phyloP scores from a whole-genome alignment of 176 grass and related monocot genomes.

The Themeda triandra region DNA sequence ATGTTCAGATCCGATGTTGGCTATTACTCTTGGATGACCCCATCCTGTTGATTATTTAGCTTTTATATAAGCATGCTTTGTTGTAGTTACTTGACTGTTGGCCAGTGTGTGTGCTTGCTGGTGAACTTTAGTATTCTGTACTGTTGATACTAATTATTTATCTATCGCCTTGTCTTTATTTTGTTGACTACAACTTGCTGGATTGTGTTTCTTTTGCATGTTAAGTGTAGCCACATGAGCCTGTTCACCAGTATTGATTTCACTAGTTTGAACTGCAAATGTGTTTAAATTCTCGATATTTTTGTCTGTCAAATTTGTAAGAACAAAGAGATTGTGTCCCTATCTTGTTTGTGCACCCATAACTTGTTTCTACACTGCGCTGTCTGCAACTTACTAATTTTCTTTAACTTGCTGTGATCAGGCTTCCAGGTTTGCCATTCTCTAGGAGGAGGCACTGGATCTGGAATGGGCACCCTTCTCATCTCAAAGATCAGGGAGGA shows the following conservation, averaged over 20 bases:
- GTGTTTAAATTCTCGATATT: too few species aligned
- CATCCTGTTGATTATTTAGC: slow-evolving; percentile 10
- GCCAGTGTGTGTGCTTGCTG: background rate
- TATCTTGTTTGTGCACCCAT: background rate
- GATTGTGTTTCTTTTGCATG: background rate
- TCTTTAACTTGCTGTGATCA: slow-evolving; percentile 18
- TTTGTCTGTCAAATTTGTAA: background rate
- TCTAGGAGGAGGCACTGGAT: slow-evolving; percentile 82
- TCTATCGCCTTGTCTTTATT: background rate
- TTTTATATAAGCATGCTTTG: slow-evolving; percentile 1
- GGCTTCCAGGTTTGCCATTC: slow-evolving; percentile 91
- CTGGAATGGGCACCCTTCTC: slow-evolving; percentile 84
- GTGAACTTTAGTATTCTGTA: background rate
- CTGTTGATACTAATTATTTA: background rate
- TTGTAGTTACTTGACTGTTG: slow-evolving; percentile 12
- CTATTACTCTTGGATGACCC: background rate
- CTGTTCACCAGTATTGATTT: background rate
- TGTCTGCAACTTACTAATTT: background rate
- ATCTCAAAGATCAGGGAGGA: slow-evolving; percentile 97
- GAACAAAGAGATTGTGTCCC: background rate
- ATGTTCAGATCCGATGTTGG: slow-evolving; percentile 13
- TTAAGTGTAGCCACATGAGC: background rate
- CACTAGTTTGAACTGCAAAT: background rate
- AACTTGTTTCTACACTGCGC: background rate
- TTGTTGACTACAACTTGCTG: background rate